Base-by-base conservation (phyloP, 2,329 filamentous ascomycete genomes). In the Fusarium nelsonii region DNA sequence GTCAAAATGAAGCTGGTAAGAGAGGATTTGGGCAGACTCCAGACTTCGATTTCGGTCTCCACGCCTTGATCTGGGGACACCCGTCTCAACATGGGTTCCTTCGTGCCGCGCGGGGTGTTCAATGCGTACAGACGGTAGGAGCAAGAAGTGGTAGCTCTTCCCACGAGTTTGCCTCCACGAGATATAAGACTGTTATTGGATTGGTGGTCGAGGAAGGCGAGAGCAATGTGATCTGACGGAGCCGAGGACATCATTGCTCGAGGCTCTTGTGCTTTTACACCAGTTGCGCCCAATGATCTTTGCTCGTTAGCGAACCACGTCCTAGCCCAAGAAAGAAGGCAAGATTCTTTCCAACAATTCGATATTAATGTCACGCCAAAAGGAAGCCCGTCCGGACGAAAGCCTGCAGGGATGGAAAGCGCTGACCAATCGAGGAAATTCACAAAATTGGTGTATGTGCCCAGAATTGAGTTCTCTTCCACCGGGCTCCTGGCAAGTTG, bases 341-440 rank as follows among this genome's bases (percentile, higher is more conserved):
- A 70, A 1, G 73, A 63, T 20, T 81, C 80, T 45, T 78, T 73
- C 80, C 80, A 81, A 4, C 67, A 63, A 26, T 65, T 76, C 4
- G 78, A 76, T 8, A 81, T 79, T 2, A 81, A 62, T 0, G 80
- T 81, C 8, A 81, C 63, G 2, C 80, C 78, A 53, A 81, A 81
- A 1, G 80, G 79, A 8, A 81, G 69, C 0, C 77, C 78, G 34
- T 81, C 77, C 0, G 68, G 36, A 1, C 79, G 63, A 36, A 79
- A 80, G 3, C 83, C 83, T 1, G 86, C 86, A 3, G 85, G 85
- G n/a, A 88, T 79, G 2, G 84, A 81, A 11, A 87, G 69, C 4
- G 83, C 85, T 39, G 83, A 84, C 69, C 88, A 81, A 74, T 90
- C 87, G 18, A 90, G 75, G 30, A 90, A 85, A 69, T 90, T 90